Evolutionary conservation across 169 alveolate genomes (phyloP).

Genomic region (Hepatocystis sp.): DNA sequence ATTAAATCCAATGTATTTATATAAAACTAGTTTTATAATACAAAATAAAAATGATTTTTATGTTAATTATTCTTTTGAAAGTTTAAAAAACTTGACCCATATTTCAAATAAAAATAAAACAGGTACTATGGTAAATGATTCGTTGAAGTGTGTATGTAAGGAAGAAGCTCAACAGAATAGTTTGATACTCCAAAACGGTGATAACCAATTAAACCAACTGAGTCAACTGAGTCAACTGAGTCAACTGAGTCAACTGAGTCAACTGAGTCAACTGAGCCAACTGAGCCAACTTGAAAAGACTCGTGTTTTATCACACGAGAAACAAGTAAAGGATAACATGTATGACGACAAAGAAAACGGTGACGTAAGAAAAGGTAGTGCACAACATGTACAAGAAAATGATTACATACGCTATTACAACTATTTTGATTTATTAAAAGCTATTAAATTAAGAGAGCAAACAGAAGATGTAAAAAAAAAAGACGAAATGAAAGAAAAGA

Average conservation of each 20-base stretch:
- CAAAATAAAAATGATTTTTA: constrained; percentile 40
- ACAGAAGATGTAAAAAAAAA: not conserved
- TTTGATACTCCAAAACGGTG: no score
- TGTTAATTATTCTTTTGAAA: constrained; percentile 37
- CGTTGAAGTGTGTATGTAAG: not conserved
- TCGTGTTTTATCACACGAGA: no score
- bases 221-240: no score
- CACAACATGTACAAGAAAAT: not conserved
- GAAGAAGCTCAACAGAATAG: not conserved
- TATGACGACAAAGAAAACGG: not conserved
- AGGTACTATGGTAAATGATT: not conserved
- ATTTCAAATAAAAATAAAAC: constrained; percentile 6
- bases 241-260: no score
- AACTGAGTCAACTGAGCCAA: no score
- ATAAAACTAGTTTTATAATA: constrained; percentile 50
- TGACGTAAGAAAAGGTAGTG: not conserved
- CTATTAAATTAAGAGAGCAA: constrained; percentile 2
- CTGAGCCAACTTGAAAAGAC: no score
- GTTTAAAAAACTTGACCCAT: constrained; percentile 15
- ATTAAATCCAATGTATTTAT: constrained; percentile 30
- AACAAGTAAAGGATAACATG: no score
- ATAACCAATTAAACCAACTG: no score
- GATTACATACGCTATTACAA: constrained; percentile 29
- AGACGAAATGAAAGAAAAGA: constrained; percentile 3
- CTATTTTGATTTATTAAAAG: constrained; percentile 27